A percentile compares a stretch with the other conserved stretches of the same genome.
These are phyloP conservation scores for Uronychia setigera DNA, from an alignment of 73 alveolate genomes.

Conservation along the genomic window DNA sequence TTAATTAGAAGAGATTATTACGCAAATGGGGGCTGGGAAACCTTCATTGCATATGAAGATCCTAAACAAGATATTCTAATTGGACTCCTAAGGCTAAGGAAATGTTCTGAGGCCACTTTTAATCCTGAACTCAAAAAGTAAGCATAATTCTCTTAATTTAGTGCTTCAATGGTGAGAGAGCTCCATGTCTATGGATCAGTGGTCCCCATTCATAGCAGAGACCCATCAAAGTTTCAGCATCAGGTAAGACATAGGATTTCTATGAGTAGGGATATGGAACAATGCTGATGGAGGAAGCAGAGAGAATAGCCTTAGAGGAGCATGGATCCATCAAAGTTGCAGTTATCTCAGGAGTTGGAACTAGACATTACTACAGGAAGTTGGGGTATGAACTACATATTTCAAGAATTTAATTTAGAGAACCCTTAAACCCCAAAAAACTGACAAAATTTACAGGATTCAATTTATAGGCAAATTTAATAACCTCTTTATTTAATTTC, in stretches of 20 bases:
- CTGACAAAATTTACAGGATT: too few relatives aligned
- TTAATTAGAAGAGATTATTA: conserved; percentile 95
- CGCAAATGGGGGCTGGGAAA: conserved; percentile 99
- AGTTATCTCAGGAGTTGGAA: conserved; percentile 97
- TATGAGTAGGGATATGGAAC: conserved; percentile 99
- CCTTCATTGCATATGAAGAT: conserved; percentile 96
- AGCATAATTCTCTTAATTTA: conserved; percentile 21
- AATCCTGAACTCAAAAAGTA: conserved; percentile 80
- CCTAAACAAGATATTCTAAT: conserved; percentile 96
- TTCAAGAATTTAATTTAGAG: too few relatives aligned
- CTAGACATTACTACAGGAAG: conserved; percentile 94
- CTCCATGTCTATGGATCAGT: conserved; percentile 98
- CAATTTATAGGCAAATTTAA: too few relatives aligned
- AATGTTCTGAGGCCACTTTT: conserved; percentile 89
- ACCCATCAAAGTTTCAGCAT: conserved; percentile 97
- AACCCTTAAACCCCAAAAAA: too few relatives aligned
- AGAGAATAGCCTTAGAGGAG: conserved; percentile 96
- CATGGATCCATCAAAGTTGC: conserved; percentile 94
- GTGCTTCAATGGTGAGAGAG: conserved; percentile 97
- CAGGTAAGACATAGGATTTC: too few relatives aligned
- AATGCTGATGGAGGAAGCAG: conserved; percentile 99
- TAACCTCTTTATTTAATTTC: too few relatives aligned
- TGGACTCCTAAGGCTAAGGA: conserved; percentile 95
- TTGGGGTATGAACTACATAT: conserved; percentile 92
- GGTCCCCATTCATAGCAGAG: conserved; percentile 97